These are phyloP conservation scores for Phytophthora melonis DNA, from an alignment of 352 stramenopile genomes.

Conservation along the genomic window DNA sequence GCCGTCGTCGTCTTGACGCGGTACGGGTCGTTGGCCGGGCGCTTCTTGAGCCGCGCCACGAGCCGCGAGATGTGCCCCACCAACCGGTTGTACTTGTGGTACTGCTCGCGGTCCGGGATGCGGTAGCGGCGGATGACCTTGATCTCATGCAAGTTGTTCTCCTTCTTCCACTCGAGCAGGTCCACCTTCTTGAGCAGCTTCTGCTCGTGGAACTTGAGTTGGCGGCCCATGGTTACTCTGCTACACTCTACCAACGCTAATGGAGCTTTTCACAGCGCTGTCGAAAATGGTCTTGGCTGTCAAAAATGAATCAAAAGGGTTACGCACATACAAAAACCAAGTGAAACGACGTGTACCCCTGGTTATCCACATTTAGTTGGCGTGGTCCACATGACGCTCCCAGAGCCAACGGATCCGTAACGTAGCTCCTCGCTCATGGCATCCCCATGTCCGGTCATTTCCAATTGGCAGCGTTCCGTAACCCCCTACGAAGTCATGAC, in stretches of 20 bases:
- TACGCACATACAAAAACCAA: slow-evolving; percentile 29
- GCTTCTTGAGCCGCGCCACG: slow-evolving; percentile 95
- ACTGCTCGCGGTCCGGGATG: slow-evolving; percentile 98
- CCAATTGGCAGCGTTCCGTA: slow-evolving; percentile 19
- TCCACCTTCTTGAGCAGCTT: slow-evolving; percentile 99
- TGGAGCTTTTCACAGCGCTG: neutral
- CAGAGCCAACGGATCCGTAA: slow-evolving; percentile 33
- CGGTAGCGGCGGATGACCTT: slow-evolving; percentile 98
- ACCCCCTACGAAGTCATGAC: slow-evolving; percentile 47
- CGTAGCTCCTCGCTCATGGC: neutral
- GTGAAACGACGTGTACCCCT: slow-evolving; percentile 10
- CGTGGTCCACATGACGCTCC: slow-evolving; percentile 30
- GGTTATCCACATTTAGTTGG: neutral
- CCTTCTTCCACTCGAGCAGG: slow-evolving; percentile 98
- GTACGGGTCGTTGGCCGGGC: slow-evolving; percentile 95
- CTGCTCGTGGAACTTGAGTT: slow-evolving; percentile 97
- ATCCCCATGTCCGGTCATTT: slow-evolving; percentile 22
- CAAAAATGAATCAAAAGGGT: neutral
- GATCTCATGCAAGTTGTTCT: slow-evolving; percentile 98
- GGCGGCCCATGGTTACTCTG: slow-evolving; percentile 74
- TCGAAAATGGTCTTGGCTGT: neutral
- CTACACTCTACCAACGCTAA: too few species aligned
- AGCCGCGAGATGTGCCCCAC: slow-evolving; percentile 96
- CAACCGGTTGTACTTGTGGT: slow-evolving; percentile 99
- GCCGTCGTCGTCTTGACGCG: slow-evolving; percentile 97